Percentiles rank a stretch among this genome's conserved stretches.
These are phyloP conservation scores for Patellaria atrata DNA, from an alignment of 495 filamentous ascomycete species.

Conservation along the genomic window DNA sequence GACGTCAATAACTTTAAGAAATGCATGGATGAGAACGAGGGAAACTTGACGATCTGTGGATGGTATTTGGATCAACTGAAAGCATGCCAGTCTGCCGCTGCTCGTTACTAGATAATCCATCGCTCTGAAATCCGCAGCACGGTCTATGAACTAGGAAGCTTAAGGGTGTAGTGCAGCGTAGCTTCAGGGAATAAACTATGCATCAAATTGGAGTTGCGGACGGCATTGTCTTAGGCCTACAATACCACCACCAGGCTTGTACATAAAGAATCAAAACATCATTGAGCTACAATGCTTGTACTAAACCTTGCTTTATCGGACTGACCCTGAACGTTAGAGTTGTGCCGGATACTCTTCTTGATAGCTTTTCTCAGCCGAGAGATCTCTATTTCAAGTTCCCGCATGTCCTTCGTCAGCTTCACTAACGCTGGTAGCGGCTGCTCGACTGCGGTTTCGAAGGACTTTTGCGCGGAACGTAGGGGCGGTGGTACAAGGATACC, in stretches of 20 bases:
- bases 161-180: neutral
- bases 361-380: slow-evolving; percentile 22
- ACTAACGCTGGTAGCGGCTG: slow-evolving; percentile 17
- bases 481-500: slow-evolving; percentile 32
- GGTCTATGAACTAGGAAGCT: slow-evolving; percentile 1
- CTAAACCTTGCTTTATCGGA: too few species aligned
- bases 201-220: too few species aligned
- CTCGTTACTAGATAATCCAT: slow-evolving; percentile 53
- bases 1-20: slow-evolving; percentile 78
- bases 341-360: slow-evolving; percentile 19
- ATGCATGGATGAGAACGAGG: slow-evolving; percentile 88
- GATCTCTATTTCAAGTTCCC: slow-evolving; percentile 23
- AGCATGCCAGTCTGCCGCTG: slow-evolving; percentile 84
- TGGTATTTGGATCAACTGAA: slow-evolving; percentile 99
- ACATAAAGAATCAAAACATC: too few species aligned
- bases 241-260: too few species aligned
- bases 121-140: too few species aligned
- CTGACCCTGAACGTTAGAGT: too few species aligned
- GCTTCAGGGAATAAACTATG: slow-evolving; percentile 1
- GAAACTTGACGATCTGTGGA: slow-evolving; percentile 86
- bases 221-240: too few species aligned
- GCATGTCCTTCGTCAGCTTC: slow-evolving; percentile 20
- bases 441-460: slow-evolving; percentile 25
- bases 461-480: slow-evolving; percentile 25
- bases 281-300: too few species aligned